These are phyloP conservation scores for Phylloporus sp. DNA, from an alignment of 768 basidiomycete genomes.

Conservation along the genomic window DNA sequence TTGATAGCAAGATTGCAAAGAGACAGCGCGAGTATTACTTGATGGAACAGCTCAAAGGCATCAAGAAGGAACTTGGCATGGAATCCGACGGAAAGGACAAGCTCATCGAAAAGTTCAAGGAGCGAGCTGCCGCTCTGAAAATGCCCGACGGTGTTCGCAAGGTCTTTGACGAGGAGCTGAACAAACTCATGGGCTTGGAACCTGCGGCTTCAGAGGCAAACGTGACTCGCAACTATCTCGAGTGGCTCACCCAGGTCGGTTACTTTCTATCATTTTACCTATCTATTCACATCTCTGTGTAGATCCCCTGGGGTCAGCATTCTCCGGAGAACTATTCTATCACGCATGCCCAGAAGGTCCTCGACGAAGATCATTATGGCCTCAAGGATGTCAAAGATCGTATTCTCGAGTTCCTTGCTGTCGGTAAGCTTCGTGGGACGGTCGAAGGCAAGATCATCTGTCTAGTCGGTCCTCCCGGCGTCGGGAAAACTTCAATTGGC, in stretches of 20 bases:
- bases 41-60: conserved; percentile 94
- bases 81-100: conserved; percentile 94
- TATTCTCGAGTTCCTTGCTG: conserved; percentile 93
- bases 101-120: conserved; percentile 86
- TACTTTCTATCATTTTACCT: background rate
- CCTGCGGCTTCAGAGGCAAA: conserved; percentile 90
- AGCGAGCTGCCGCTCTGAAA: conserved; percentile 70
- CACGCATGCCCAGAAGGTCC: conserved; percentile 68
- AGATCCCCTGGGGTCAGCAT: conserved; percentile 97
- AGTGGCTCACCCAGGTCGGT: conserved; percentile 80
- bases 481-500: conserved; percentile 95
- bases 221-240: conserved; percentile 90
- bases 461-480: conserved; percentile 93
- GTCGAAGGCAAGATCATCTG: conserved; percentile 98
- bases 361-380: conserved; percentile 96
- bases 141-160: conserved; percentile 90
- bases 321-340: conserved; percentile 92
- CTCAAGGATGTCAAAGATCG: conserved; percentile 88
- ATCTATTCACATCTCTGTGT: conserved; percentile 6
- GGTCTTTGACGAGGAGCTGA: conserved; percentile 94
- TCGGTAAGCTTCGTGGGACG: conserved; percentile 89
- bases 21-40: conserved; percentile 92
- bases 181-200: conserved; percentile 84
- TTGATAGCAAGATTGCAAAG: conserved; percentile 92
- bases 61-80: conserved; percentile 95